Evolutionary conservation across 148 eudicot genomes (phyloP), one percentile per base, ranked within the genome.

Genomic region (Camellia japonica): DNA sequence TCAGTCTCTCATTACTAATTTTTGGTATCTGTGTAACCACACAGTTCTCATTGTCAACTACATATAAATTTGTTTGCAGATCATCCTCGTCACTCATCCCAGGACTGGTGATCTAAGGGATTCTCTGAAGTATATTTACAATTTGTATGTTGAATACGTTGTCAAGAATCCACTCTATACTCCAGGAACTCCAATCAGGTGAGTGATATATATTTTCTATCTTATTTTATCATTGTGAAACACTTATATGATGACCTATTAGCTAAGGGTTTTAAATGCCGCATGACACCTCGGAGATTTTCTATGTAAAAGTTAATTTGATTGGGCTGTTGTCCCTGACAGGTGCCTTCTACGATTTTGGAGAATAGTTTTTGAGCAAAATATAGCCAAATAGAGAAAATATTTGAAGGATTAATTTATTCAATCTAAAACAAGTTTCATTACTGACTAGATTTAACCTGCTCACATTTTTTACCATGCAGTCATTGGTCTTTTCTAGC

Each of bases 151-250:
- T 80, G 98, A 94, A 78, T 90, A 94, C 86, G 97, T 94, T 78
- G 98, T 94, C 83, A 94, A 94, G 88, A 94, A 94, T 87, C 95
- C 98, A 68, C 95, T 94, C 18, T 92, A 92, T 78, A 82, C 87
- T 59, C 98, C 98, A n/a, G 98, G 98, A 85, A 86, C 89, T 85
- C 92, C 92, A 20, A 90, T 94, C 71, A 88, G 85, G 98, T 92
- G 42, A 89, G 88, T 86, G 71, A 63, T 56, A 63, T 56, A 1
- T 9, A 5, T 54, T 30, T 70, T 60, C 6, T 11, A 8, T 11
- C 46, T 14, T 30, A 3, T 69, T 59, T 52, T 12, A 12, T 6
- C 5, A 12, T 49, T 65, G 52, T 30, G 68, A 2, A 1, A 20
- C 60, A 14, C 19, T 12, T 19, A 58, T 3, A n/a, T 58, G 44